These are phyloP conservation scores for Trichoderma polysporum DNA, from an alignment of 2,329 filamentous ascomycete species.

Conservation along the genomic window DNA sequence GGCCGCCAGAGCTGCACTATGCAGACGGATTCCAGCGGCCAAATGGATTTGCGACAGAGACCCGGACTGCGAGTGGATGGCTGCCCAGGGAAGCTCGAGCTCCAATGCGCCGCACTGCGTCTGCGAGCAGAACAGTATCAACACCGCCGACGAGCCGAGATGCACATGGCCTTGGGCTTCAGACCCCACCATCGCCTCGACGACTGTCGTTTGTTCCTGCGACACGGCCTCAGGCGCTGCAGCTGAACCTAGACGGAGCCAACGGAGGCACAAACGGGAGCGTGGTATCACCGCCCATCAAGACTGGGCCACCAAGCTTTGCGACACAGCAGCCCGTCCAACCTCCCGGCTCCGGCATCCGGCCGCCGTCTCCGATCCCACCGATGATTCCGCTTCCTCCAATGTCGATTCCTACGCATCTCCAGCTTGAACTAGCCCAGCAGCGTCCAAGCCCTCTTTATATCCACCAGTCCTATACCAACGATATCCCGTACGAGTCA, in stretches of 20 bases:
- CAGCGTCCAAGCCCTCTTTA: constrained; percentile 64
- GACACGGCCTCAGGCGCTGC: constrained; percentile 44
- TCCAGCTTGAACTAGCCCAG: constrained; percentile 64
- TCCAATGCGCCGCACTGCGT: constrained; percentile 35
- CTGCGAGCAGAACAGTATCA: constrained; percentile 46
- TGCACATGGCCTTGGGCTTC: constrained; percentile 29
- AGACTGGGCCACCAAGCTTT: constrained; percentile 28
- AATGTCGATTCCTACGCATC: constrained; percentile 64
- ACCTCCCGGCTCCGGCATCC: constrained; percentile 27
- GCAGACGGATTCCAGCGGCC: constrained; percentile 26
- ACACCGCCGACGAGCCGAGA: constrained; percentile 51
- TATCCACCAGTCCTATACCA: constrained; percentile 58
- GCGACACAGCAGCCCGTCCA: constrained; percentile 19
- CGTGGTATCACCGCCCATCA: constrained; percentile 27
- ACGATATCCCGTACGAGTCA: constrained; percentile 79
- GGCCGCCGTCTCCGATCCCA: constrained; percentile 50
- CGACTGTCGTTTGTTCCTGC: constrained; percentile 52
- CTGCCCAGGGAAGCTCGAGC: constrained; percentile 23
- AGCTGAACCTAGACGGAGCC: constrained; percentile 40
- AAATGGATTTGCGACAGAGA: constrained; percentile 30
- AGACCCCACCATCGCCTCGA: constrained; percentile 37
- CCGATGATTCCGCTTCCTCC: constrained; percentile 61
- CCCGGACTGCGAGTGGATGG: constrained; percentile 20
- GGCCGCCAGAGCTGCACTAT: constrained; percentile 28
- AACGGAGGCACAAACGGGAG: constrained; percentile 19